Conservation (phyloP, 495 filamentous ascomycete genomes). For the Neurospora sp. region DNA sequence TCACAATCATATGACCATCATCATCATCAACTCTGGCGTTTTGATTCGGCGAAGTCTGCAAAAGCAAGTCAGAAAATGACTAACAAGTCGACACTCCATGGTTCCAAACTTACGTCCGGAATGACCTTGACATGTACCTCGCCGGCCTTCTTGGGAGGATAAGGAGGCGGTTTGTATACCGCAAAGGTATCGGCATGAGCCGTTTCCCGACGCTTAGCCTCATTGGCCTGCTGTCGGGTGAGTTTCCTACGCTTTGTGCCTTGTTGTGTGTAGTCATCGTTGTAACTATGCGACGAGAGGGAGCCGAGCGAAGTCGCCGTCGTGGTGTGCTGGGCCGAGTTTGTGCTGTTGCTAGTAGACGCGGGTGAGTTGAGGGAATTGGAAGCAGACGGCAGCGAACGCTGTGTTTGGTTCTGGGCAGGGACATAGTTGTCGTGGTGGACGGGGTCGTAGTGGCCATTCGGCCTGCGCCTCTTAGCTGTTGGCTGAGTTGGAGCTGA, state of each 20-base stretch:
- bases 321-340: conserved; percentile 74
- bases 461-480: conserved; percentile 42
- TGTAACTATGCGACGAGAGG: conserved; percentile 46
- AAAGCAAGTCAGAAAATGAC: background rate
- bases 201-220: conserved; percentile 66
- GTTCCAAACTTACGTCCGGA: conserved; percentile 59
- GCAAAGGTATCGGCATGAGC: conserved; percentile 59
- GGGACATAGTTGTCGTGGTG: conserved; percentile 40
- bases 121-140: conserved; percentile 80
- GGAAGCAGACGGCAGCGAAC: conserved; percentile 32
- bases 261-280: conserved; percentile 46
- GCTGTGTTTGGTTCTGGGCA: conserved; percentile 60
- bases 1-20: conserved; percentile 92
- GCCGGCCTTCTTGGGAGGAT: conserved; percentile 80
- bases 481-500: conserved; percentile 20
- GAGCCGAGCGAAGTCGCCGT: conserved; percentile 84
- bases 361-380: conserved; percentile 52
- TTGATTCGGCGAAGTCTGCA: conserved; percentile 42
- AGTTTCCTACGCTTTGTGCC: conserved; percentile 79
- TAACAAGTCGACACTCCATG: background rate
- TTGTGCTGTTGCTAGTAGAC: conserved; percentile 63
- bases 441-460: conserved; percentile 41
- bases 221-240: conserved; percentile 68
- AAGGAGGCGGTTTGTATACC: conserved; percentile 74
- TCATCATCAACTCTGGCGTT: conserved; percentile 71